phyloP scores from a whole-genome alignment of 306 rosid species.

The Vigna radiata region DNA sequence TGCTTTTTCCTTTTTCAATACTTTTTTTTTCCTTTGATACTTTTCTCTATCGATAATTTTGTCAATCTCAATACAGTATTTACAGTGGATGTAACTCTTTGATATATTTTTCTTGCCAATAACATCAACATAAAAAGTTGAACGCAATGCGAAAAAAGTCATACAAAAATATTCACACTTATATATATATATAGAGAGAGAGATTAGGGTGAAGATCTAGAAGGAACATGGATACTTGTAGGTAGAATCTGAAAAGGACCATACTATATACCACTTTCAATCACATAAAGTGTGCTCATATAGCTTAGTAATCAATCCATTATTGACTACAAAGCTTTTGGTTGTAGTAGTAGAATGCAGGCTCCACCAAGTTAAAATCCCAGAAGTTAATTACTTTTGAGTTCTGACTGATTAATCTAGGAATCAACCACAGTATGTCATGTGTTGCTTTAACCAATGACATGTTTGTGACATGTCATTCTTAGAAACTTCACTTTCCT shows the following conservation, averaged over 20 bases:
- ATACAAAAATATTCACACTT: no score
- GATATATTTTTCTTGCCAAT: no score
- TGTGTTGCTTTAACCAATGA: neutral
- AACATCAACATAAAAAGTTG: no score
- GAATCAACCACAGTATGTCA: neutral
- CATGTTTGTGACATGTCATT: neutral
- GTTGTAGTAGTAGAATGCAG: conserved; percentile 3
- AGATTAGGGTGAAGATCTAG: conserved; percentile 23
- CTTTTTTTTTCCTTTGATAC: no score
- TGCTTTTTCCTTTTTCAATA: no score
- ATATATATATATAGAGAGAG: no score
- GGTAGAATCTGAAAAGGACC: conserved; percentile 47
- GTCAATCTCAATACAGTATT: no score
- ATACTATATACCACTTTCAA: conserved; percentile 26
- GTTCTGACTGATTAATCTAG: neutral
- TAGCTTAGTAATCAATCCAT: conserved; percentile 39
- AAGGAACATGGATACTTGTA: conserved; percentile 44
- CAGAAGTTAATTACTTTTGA: neutral
- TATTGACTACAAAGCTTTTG: conserved; percentile 40
- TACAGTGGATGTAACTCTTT: no score
- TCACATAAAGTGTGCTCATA: conserved; percentile 39
- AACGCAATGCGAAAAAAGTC: no score
- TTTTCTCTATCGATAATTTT: no score
- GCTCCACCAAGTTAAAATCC: conserved; percentile 31
- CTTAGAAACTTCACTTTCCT: no score